phyloP scores from a whole-genome alignment of 129 eudicot genomes.

The Mikania micrantha region DNA sequence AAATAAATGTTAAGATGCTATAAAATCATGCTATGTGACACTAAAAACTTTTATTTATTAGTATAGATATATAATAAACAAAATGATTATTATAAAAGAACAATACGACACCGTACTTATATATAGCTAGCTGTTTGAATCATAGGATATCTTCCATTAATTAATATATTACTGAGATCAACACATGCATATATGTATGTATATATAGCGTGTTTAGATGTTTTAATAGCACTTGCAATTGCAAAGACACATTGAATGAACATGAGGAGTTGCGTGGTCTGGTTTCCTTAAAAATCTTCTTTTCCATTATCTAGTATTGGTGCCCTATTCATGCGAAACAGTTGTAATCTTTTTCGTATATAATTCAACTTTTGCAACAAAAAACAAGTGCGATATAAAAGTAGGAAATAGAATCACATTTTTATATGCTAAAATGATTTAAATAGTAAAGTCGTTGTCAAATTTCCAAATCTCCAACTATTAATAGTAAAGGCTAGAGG shows the following conservation, averaged over 20 bases:
- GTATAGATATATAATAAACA: too few species aligned
- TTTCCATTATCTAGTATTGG: constrained; percentile 25
- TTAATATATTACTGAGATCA: too few species aligned
- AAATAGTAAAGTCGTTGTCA: constrained; percentile 10
- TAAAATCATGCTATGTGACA: too few species aligned
- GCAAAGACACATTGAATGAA: constrained; percentile 20
- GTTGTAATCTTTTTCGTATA: constrained; percentile 16
- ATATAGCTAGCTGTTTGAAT: neutral
- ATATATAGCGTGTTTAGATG: neutral
- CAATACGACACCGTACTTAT: constrained; percentile 28
- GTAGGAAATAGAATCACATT: constrained; percentile 20
- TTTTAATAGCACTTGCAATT: constrained; percentile 14
- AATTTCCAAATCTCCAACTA: neutral
- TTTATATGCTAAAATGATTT: constrained; percentile 5
- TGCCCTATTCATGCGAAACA: constrained; percentile 17
- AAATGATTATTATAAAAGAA: neutral
- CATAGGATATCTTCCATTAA: too few species aligned
- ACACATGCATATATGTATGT: neutral
- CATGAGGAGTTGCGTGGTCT: constrained; percentile 18
- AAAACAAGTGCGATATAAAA: constrained; percentile 11
- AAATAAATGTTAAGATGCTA: too few species aligned
- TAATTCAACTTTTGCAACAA: constrained; percentile 13
- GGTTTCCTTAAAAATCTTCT: constrained; percentile 12
- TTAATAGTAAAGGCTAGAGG: too few species aligned
- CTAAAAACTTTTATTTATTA: too few species aligned